Base-by-base conservation (phyloP, 768 basidiomycete species). In the Lactarius quietus region DNA sequence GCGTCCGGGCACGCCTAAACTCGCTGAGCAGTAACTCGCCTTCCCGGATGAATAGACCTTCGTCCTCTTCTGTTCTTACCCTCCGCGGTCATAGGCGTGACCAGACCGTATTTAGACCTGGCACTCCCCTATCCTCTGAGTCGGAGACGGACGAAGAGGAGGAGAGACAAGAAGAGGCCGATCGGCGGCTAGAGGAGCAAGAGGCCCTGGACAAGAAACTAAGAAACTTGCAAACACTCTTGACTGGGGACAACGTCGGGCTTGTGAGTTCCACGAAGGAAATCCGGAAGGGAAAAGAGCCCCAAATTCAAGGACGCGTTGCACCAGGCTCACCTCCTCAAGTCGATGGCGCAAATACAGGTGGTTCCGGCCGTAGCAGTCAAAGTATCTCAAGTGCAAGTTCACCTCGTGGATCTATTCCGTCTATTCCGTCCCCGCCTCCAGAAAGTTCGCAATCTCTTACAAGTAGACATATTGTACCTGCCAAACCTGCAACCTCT, bases 401-500 rank as follows among this genome's bases (percentile, higher is more conserved):
- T 66, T 92, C 92, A 23, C 87, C 87, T 1, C 88, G 83, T 55
- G 87, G 86, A 20, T 93, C 92, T 0, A 89, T 92, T 39, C 90
- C 89, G 1, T 89, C 90, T 18, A 92, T 93, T 29, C 86, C 91
- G 0, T 92, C 91, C 0, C 86, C 88, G 23, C 80, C 86, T 9
- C 73, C 82, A 20, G 82, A 86, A 54, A 59, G 65, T 29, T 82
- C 86, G 23, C 83, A 82, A 59, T 78, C 78, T 6, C 80, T 61
- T 18, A 36, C 52, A 41, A 62, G 69, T 3, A 69, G 59, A 26
- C 65, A 60, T 28, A n/a, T 56, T 1, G 65, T 68, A 7, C 66
- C 70, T 35, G 3, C 62, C 10, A 65, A 62, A 17, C 23, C 66
- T 6, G 31, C 35, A 18, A 23, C 52, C 15, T 62, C 69, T 5